Conservation (phyloP, 768 basidiomycete species). For the Pleurotus cornucopiae region DNA sequence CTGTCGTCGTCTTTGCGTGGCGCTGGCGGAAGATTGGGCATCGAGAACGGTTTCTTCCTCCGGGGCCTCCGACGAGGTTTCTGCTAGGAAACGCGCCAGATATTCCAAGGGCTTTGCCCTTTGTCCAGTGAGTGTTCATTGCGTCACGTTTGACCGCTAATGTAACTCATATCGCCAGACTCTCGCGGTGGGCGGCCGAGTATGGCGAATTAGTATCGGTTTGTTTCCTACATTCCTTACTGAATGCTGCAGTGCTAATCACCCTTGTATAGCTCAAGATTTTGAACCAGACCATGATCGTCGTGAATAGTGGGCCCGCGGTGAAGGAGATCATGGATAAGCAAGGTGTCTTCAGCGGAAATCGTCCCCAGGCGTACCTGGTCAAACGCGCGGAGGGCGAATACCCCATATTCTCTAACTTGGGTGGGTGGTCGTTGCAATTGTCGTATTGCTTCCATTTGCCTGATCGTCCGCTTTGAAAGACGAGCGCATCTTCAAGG, state of each 20-base stretch:
- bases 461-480: neutral
- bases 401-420: slow-evolving; percentile 8
- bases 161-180: neutral
- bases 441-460: neutral
- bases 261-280: slow-evolving; percentile 10
- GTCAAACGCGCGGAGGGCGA: slow-evolving; percentile 14
- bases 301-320: slow-evolving; percentile 16
- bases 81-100: neutral
- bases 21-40: neutral
- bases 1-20: neutral
- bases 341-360: slow-evolving; percentile 13
- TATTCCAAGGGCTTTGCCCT: neutral
- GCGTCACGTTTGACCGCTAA: neutral
- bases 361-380: slow-evolving; percentile 17
- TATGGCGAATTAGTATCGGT: neutral
- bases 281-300: slow-evolving; percentile 18
- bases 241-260: neutral
- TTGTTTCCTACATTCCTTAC: neutral
- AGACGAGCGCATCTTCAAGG: slow-evolving; percentile 17
- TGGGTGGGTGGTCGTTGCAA: neutral
- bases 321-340: slow-evolving; percentile 20
- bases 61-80: neutral
- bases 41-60: neutral
- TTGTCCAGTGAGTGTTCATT: neutral
- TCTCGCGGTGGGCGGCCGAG: neutral